Conservation (phyloP, 2,329 filamentous ascomycete species). For the Beauveria sp. region DNA sequence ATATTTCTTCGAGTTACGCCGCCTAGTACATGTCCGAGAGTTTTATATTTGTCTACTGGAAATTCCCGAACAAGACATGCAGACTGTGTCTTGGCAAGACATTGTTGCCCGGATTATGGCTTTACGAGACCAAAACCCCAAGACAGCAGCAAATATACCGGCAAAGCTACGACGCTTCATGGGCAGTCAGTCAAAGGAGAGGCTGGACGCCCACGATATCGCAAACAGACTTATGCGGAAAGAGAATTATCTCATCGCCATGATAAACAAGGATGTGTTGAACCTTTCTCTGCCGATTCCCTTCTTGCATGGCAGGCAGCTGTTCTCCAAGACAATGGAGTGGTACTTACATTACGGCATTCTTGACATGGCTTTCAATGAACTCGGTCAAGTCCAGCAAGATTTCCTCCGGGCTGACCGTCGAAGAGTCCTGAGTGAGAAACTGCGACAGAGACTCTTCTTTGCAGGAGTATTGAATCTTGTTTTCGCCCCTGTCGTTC, state of each 20-base stretch:
- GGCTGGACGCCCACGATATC: constrained; percentile 93
- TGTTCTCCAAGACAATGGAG: constrained; percentile 84
- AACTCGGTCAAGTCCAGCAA: constrained; percentile 77
- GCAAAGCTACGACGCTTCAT: constrained; percentile 49
- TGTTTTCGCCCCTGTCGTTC: constrained; percentile 76
- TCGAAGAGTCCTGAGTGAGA: constrained; percentile 69
- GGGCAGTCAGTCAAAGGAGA: constrained; percentile 82
- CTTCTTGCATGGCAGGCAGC: constrained; percentile 67
- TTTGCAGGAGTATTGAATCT: constrained; percentile 83
- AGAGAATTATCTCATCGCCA: constrained; percentile 92
- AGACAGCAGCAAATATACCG: constrained; percentile 56
- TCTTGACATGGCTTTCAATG: constrained; percentile 89
- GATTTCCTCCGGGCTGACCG: constrained; percentile 80
- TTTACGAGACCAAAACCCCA: constrained; percentile 77
- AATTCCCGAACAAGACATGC: constrained; percentile 77
- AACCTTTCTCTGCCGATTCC: constrained; percentile 82
- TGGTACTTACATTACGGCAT: constrained; percentile 90
- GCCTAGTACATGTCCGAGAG: constrained; percentile 70
- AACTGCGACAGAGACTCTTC: constrained; percentile 67
- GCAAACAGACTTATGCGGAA: constrained; percentile 94
- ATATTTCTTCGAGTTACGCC: constrained; percentile 64
- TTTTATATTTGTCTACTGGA: constrained; percentile 79
- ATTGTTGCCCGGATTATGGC: constrained; percentile 80
- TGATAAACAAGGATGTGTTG: constrained; percentile 94
- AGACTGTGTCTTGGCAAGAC: constrained; percentile 91